Conservation (phyloP, 805 yeast genomes). For the Kluyveromyces starmeri region DNA sequence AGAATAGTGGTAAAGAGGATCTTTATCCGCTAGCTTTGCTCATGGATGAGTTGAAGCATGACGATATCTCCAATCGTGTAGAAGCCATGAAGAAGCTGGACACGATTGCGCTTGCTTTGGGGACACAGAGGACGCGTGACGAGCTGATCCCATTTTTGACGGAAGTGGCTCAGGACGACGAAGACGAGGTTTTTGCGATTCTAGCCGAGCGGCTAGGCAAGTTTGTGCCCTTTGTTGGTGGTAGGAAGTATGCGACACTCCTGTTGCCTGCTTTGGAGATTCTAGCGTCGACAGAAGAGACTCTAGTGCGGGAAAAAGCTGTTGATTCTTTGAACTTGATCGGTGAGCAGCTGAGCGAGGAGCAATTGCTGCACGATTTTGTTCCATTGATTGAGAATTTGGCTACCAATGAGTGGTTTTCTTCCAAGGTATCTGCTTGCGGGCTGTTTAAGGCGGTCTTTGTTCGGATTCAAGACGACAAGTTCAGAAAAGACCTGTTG, state of each 20-base stretch:
- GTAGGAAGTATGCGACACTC: constrained; percentile 51
- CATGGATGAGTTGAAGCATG: constrained; percentile 96
- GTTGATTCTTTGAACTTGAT: constrained; percentile 73
- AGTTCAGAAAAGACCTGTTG: constrained; percentile 52
- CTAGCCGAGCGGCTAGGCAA: constrained; percentile 84
- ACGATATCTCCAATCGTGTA: constrained; percentile 87
- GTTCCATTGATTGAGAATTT: constrained; percentile 70
- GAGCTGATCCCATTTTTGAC: constrained; percentile 87
- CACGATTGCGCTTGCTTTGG: constrained; percentile 90
- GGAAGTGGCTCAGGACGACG: constrained; percentile 87
- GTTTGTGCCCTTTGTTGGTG: constrained; percentile 87
- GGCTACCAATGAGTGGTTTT: constrained; percentile 89
- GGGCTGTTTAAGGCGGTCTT: constrained; percentile 74
- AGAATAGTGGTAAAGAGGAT: constrained; percentile 26
- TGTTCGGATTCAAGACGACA: constrained; percentile 43
- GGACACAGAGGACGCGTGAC: constrained; percentile 82
- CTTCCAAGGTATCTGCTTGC: constrained; percentile 82
- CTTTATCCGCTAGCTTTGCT: constrained; percentile 90
- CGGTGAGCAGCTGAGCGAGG: constrained; percentile 50
- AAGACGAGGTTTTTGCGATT: constrained; percentile 93
- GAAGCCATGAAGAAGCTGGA: constrained; percentile 91
- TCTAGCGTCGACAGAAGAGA: constrained; percentile 90
- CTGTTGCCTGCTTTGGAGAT: constrained; percentile 65
- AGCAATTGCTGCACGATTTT: constrained; percentile 57
- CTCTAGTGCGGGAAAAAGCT: constrained; percentile 91